Evolutionary conservation across 805 yeast genomes (phyloP).

Genomic region (Candida methanosorbosa): DNA sequence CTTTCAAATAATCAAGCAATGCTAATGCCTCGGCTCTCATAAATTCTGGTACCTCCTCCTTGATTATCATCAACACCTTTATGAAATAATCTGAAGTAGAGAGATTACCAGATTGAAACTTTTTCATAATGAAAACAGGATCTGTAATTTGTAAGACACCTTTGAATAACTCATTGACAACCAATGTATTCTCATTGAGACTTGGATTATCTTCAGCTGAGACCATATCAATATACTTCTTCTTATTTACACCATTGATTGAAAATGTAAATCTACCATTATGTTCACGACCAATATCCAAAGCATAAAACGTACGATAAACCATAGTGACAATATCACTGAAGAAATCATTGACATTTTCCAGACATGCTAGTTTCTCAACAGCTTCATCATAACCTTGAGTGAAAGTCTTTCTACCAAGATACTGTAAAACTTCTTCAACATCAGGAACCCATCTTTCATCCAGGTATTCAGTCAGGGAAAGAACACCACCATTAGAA

Average conservation of each 20-base stretch:
- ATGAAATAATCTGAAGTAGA: constrained; percentile 8
- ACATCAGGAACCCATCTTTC: constrained; percentile 9
- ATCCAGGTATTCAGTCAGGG: no score
- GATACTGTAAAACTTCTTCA: constrained; percentile 13
- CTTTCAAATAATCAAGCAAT: constrained; percentile 1
- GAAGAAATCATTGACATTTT: constrained; percentile 12
- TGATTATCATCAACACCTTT: constrained; percentile 7
- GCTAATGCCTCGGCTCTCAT: constrained; percentile 8
- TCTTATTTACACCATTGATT: no score
- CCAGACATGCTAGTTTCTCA: constrained; percentile 11
- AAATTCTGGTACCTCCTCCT: constrained; percentile 11
- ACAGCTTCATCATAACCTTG: constrained; percentile 18
- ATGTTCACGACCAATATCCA: constrained; percentile 10
- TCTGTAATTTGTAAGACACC: constrained; percentile 11
- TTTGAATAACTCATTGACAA: constrained; percentile 5
- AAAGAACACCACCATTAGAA: no score
- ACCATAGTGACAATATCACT: constrained; percentile 16
- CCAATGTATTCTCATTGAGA: constrained; percentile 1
- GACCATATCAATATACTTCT: constrained; percentile 1
- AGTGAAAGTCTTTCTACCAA: constrained; percentile 13
- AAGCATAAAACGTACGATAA: constrained; percentile 13
- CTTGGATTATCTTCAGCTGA: background rate
- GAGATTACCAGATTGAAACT: constrained; percentile 5
- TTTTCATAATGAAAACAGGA: constrained; percentile 10
- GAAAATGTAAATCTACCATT: no score